Percentiles rank a stretch among this genome's conserved stretches.
These are phyloP conservation scores for Brettanomyces nanus DNA, from an alignment of 805 yeast species.

Conservation along the genomic window DNA sequence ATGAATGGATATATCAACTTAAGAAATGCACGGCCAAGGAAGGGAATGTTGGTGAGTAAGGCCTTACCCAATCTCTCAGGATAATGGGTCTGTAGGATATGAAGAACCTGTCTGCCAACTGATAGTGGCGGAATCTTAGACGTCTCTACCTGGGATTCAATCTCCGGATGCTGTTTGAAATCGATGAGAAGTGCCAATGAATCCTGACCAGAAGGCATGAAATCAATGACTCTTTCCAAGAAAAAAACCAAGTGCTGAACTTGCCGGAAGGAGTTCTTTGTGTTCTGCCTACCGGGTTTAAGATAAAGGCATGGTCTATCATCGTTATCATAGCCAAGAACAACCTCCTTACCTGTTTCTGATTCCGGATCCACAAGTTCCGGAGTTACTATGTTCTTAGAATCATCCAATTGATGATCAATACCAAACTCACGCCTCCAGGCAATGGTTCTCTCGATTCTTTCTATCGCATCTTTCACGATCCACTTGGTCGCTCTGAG, in stretches of 20 bases:
- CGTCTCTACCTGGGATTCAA: constrained; percentile 39
- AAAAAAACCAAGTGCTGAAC: constrained; percentile 93
- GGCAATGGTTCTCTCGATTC: constrained; percentile 69
- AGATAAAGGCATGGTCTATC: constrained; percentile 87
- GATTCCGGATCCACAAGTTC: constrained; percentile 57
- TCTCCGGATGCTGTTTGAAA: constrained; percentile 70
- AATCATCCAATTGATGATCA: constrained; percentile 34
- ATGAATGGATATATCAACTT: constrained; percentile 92
- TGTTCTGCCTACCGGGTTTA: constrained; percentile 93
- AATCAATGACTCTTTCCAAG: constrained; percentile 88
- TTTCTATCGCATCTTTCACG: constrained; percentile 54
- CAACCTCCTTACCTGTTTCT: constrained; percentile 87
- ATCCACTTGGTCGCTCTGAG: constrained; percentile 93
- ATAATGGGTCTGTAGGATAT: constrained; percentile 91
- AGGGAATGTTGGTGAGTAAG: constrained; percentile 83
- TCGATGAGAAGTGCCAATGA: constrained; percentile 86
- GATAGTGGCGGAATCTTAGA: constrained; percentile 82
- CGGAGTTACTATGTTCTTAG: constrained; percentile 41
- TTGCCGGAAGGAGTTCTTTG: constrained; percentile 81
- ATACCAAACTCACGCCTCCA: constrained; percentile 96
- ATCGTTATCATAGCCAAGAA: constrained; percentile 84
- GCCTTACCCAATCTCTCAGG: constrained; percentile 97
- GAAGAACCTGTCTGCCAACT: constrained; percentile 85
- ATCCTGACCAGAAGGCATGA: constrained; percentile 96
- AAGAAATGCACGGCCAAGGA: constrained; percentile 87